Percentiles rank a stretch among this genome's conserved stretches.
Conservation (phyloP, 805 yeast species). For the Kazachstania kunashirensis region DNA sequence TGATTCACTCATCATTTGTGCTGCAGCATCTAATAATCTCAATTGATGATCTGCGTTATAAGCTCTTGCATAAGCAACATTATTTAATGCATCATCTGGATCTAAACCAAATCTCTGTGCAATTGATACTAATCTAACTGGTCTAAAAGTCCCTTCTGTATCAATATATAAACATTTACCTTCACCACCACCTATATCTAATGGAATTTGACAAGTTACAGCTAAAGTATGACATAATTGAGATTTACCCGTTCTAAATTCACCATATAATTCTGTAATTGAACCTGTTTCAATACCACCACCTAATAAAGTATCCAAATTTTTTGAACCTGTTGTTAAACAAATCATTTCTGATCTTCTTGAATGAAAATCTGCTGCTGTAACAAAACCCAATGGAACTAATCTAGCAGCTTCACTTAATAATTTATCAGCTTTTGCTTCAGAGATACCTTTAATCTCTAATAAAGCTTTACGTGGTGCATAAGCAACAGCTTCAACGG, state of each 20-base stretch:
- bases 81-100: constrained; percentile 89
- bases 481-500: constrained; percentile 88
- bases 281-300: constrained; percentile 98
- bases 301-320: constrained; percentile 82
- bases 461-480: constrained; percentile 76
- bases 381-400: constrained; percentile 94
- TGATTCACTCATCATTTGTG: constrained; percentile 92
- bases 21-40: constrained; percentile 78
- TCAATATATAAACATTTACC: constrained; percentile 94
- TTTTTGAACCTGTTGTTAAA: constrained; percentile 91
- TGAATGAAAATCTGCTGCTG: constrained; percentile 89
- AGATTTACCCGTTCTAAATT: constrained; percentile 94
- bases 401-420: constrained; percentile 72
- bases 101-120: constrained; percentile 87
- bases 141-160: constrained; percentile 95
- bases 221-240: constrained; percentile 95
- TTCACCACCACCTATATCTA: constrained; percentile 97
- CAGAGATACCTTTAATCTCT: constrained; percentile 84
- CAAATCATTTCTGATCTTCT: constrained; percentile 86
- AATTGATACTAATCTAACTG: constrained; percentile 78
- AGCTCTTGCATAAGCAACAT: constrained; percentile 95
- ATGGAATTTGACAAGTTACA: constrained; percentile 91
- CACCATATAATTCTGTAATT: constrained; percentile 93
- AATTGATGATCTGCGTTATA: constrained; percentile 95
- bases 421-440: constrained; percentile 84